Evolutionary conservation across 148 eudicot genomes (phyloP), one percentile per base, ranked within the genome.

Genomic region (Diospyros kaki): DNA sequence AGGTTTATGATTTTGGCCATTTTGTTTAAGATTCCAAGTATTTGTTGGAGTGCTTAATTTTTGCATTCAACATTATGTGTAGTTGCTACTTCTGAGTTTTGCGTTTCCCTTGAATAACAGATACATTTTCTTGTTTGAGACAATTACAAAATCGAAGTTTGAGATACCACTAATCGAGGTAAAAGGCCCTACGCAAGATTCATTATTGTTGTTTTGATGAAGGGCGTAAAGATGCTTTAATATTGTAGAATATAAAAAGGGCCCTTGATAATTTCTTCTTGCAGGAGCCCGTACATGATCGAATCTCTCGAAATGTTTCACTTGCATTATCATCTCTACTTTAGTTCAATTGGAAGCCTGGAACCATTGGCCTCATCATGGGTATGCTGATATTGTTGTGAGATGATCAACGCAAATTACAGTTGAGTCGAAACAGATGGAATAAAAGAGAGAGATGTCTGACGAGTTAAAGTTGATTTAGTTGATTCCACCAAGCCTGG

Each of bases 261-360:
- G 40, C 52, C 61, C 12, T 7, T 50, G 41, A 18, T 50, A 38
- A 15, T 73, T 39, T 73, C 14, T 68, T 64, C 53, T 48, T 83
- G 76, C 88, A 94, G 98, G 89, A 90, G 67, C 88, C 90, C 45
- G 78, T 92, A 68, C 92, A 94, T 69, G 98, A 92, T 71, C 84
- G 98, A 62, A 94, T 94, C 67, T 85, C 96, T 45, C 81, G 81
- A 66, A 90, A 94, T 80, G 97, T 92, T 53, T 78, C 96, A 41
- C 63, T 40, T 53, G 98, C 94, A 15, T 71, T 93, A 61, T 79
- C 90, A 51, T 82, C 87, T 69, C 83, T 93, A 38, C 68, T 63
- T 73, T 81, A 76, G 72, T 64, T 14, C 42, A 53, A 6, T 65
- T 46, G 28, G 56, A 78, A 64, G 53, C 13, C 51, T 60, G 28